phyloP scores from a whole-genome alignment of 2,329 filamentous ascomycete genomes.

The Trichophyton benhamiae region DNA sequence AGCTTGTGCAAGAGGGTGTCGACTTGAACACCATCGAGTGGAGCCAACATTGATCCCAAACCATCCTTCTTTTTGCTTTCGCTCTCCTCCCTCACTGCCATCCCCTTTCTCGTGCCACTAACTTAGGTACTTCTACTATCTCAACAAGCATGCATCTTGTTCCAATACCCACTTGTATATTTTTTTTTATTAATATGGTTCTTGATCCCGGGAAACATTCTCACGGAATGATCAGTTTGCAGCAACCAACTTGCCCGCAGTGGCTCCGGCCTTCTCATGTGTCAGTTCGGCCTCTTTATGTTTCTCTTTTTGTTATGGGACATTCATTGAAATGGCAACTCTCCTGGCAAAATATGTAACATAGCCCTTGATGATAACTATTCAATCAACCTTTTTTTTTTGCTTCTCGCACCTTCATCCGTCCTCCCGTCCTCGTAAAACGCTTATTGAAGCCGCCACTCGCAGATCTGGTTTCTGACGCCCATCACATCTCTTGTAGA shows the following conservation, averaged over 20 bases:
- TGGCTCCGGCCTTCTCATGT: background rate
- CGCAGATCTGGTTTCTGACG: background rate
- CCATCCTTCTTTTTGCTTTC: background rate
- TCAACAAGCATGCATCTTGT: conserved; percentile 7
- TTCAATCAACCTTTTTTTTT: background rate
- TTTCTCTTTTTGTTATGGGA: background rate
- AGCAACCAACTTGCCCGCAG: background rate
- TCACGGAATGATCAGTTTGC: background rate
- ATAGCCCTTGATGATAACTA: background rate
- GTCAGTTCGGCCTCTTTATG: background rate
- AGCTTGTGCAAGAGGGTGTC: conserved; percentile 91
- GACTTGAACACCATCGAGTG: conserved; percentile 95
- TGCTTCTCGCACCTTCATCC: background rate
- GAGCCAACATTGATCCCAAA: conserved; percentile 67
- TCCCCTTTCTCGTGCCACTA: background rate
- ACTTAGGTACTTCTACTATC: background rate
- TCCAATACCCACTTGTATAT: background rate
- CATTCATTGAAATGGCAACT: background rate
- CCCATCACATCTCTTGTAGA: too few relatives aligned
- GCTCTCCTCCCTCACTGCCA: background rate
- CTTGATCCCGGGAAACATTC: background rate
- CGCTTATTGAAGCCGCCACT: background rate
- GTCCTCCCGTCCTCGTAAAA: background rate
- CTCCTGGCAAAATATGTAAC: background rate
- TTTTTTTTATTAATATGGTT: background rate